Evolutionary conservation across 2,329 filamentous ascomycete species (phyloP).

Genomic region (Talaromyces sp.): DNA sequence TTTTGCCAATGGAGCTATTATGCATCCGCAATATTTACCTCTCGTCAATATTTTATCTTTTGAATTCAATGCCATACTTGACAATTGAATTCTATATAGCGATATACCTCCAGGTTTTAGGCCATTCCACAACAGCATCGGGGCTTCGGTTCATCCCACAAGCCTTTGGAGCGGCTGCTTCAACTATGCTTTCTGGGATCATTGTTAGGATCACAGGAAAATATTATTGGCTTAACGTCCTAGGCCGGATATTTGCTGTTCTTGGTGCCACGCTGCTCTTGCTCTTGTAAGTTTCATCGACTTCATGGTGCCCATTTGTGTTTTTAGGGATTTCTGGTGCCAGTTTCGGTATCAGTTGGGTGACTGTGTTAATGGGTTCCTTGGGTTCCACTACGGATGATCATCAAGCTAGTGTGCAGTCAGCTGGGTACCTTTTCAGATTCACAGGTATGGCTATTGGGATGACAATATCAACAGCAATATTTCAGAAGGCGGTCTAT

Average conservation of each 20-base stretch:
- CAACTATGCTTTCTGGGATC: slow-evolving; percentile 63
- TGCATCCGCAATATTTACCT: neutral
- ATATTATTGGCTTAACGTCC: slow-evolving; percentile 63
- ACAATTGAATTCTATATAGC: slow-evolving; percentile 68
- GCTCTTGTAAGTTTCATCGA: neutral
- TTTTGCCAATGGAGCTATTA: slow-evolving; percentile 77
- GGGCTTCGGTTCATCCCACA: slow-evolving; percentile 69
- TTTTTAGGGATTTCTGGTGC: neutral
- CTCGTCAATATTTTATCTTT: slow-evolving; percentile 1
- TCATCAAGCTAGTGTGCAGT: slow-evolving; percentile 81
- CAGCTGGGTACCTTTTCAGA: slow-evolving; percentile 73
- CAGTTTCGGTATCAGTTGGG: neutral
- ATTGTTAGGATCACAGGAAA: slow-evolving; percentile 66
- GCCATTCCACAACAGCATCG: slow-evolving; percentile 63
- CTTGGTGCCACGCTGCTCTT: neutral
- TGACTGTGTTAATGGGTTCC: neutral
- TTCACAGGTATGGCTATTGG: slow-evolving; percentile 71
- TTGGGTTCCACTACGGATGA: slow-evolving; percentile 47
- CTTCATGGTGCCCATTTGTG: slow-evolving; percentile 1
- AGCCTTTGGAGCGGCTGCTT: slow-evolving; percentile 53
- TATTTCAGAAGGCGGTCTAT: slow-evolving; percentile 71
- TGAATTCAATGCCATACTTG: slow-evolving; percentile 1
- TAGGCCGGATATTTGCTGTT: neutral
- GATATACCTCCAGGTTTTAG: slow-evolving; percentile 74
- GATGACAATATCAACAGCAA: slow-evolving; percentile 67